Evolutionary conservation across 768 basidiomycete species (phyloP).

Genomic region (Tricholoma furcatifolium): DNA sequence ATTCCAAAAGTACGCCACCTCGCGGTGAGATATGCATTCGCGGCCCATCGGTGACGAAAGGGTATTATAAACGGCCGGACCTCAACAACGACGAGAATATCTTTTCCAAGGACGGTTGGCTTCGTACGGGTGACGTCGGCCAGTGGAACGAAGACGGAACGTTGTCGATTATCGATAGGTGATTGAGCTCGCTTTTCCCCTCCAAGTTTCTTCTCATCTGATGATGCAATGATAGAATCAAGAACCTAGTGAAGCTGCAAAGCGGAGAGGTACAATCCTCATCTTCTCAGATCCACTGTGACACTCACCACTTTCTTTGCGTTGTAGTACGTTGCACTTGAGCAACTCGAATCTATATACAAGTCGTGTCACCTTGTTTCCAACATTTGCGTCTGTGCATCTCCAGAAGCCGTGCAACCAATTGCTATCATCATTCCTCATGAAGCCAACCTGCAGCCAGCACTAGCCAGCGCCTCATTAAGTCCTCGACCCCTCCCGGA

Average conservation of each 20-base stretch:
- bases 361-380: conserved; percentile 73
- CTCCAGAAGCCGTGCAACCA: conserved; percentile 72
- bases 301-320: conserved; percentile 1
- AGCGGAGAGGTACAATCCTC: conserved; percentile 14
- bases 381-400: conserved; percentile 83
- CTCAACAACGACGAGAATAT: conserved; percentile 79
- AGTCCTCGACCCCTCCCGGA: conserved; percentile 32
- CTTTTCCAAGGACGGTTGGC: conserved; percentile 90
- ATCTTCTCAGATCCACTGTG: neutral
- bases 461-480: conserved; percentile 2
- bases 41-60: conserved; percentile 82
- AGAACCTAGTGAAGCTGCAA: conserved; percentile 19
- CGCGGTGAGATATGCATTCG: conserved; percentile 90
- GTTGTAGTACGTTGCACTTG: conserved; percentile 82
- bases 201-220: neutral
- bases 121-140: conserved; percentile 92
- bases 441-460: conserved; percentile 59
- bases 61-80: conserved; percentile 91
- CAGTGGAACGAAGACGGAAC: conserved; percentile 95
- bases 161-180: conserved; percentile 85
- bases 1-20: conserved; percentile 63
- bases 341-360: conserved; percentile 87
- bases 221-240: neutral
- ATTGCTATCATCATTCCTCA: conserved; percentile 84
- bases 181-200: conserved; percentile 18